Evolutionary conservation across 106 monocot species (phyloP).

Genomic region (Acorus calamus): DNA sequence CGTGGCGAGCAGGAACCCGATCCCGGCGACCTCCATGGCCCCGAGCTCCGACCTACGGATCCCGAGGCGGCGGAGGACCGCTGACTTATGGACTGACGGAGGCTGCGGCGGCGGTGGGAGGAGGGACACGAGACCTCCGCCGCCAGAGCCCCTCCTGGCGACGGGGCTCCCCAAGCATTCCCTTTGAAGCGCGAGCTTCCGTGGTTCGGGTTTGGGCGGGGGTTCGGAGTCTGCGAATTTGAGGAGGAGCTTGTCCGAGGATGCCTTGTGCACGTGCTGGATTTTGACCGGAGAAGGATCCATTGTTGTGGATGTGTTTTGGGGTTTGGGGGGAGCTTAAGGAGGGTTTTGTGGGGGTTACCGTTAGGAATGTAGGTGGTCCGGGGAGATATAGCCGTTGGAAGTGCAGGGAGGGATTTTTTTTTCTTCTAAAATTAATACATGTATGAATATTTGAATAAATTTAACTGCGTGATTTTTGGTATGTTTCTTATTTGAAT

Average conservation of each 20-base stretch:
- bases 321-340: conserved; percentile 3
- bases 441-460: too few relatives aligned
- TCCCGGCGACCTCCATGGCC: conserved; percentile 16
- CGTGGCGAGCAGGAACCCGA: conserved; percentile 32
- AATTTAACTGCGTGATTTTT: too few relatives aligned
- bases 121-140: conserved; percentile 32
- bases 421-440: too few relatives aligned
- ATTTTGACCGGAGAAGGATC: not conserved
- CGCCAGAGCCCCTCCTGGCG: conserved; percentile 7
- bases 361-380: too few relatives aligned
- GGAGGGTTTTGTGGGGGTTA: not conserved
- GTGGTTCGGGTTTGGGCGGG: conserved; percentile 13
- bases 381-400: not conserved
- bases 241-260: conserved; percentile 74
- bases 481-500: too few relatives aligned
- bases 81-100: not conserved
- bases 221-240: conserved; percentile 58
- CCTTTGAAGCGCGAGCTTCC: not conserved
- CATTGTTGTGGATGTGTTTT: conserved; percentile 1
- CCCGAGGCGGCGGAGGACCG: conserved; percentile 26
- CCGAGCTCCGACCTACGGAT: conserved; percentile 19
- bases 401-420: not conserved
- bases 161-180: conserved; percentile 1
- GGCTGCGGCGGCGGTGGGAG: conserved; percentile 20
- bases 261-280: conserved; percentile 61